Evolutionary conservation across 2,329 filamentous ascomycete species (phyloP).

Genomic region (Diaporthe citrichinensis): DNA sequence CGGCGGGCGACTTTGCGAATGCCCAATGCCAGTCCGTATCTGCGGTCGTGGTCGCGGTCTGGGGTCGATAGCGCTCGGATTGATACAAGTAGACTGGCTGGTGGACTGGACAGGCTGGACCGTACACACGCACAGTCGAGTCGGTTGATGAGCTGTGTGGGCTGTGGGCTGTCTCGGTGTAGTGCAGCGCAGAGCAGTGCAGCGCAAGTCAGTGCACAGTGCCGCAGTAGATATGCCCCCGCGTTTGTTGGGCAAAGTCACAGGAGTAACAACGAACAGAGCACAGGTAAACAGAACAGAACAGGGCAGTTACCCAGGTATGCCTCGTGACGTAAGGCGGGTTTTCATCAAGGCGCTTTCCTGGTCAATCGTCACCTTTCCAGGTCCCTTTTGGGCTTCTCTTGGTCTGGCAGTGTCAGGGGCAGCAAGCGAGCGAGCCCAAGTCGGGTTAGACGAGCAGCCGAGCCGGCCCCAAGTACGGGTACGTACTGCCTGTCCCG

Average conservation of each 20-base stretch:
- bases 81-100: not conserved
- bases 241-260: not conserved
- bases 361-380: slow-evolving; percentile 2
- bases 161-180: slow-evolving; percentile 5
- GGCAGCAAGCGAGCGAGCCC: slow-evolving; percentile 27
- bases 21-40: not conserved
- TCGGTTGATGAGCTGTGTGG: not conserved
- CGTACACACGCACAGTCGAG: not conserved
- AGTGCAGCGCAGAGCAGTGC: not conserved
- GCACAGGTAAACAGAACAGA: slow-evolving; percentile 19
- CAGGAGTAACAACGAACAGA: not conserved
- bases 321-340: slow-evolving; percentile 41
- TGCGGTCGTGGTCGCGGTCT: not conserved
- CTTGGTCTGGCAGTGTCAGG: slow-evolving; percentile 31
- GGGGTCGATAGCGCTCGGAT: not conserved
- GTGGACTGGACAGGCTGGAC: not conserved
- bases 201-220: not conserved
- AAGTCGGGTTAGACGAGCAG: slow-evolving; percentile 37
- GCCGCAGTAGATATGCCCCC: slow-evolving; percentile 4
- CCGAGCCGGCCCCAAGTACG: not conserved
- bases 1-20: slow-evolving; percentile 1
- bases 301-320: not conserved
- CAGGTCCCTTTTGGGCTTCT: slow-evolving; percentile 7
- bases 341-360: slow-evolving; percentile 15
- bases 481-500: not conserved